Evolutionary conservation across 2,329 filamentous ascomycete genomes (phyloP), one percentile per base, ranked within the genome.

Genomic region (Anthostomella pinea): DNA sequence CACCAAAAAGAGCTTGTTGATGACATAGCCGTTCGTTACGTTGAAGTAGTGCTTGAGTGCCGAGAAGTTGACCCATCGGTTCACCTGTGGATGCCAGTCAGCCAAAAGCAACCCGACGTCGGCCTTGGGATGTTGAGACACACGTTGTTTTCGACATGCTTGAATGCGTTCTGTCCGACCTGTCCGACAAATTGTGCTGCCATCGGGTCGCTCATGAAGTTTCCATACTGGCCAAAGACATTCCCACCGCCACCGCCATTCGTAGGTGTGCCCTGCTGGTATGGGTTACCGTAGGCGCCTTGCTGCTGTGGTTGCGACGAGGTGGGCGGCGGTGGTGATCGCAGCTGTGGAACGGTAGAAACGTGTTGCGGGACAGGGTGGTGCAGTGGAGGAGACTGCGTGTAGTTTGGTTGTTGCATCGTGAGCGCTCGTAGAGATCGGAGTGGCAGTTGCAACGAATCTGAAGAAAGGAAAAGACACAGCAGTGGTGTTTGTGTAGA

Each of bases 21-120:
- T 74, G 59, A 98, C 93, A 66, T 98, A 98, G 41, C 80, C 86
- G 73, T 98, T 98, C 51, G 90, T 94, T 48, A 98, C 93, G 68
- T 97, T 96, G 72, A 98, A 98, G 75, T 97, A 98, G 68, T 96
- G 93, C 67, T 98, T 98, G 28, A 98, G 76, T 13, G 88, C 87
- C 10, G 85, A 84, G 53, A 97, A 85, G 58, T 90, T 95, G 66
- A 98, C 83, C 67, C 91, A 96, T 64, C 75, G 73, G 49, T 76
- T 75, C 48, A 77, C 66, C 73, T 76, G 45, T 37, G 16, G 25
- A 30, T n/a, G 25, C 16, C 15, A 2, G 22, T 46, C 9, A 45
- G 43, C 36, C 37, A 29, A 14, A 8, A 21, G n/a, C 15, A 8
- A 21, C 20, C 11, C 3, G 13, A 18, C 8, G 11, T 30, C 16